A percentile compares a stretch with the other conserved stretches of the same genome.
Conservation (phyloP, 495 filamentous ascomycete species). For the Penicillium dipodomyicola region DNA sequence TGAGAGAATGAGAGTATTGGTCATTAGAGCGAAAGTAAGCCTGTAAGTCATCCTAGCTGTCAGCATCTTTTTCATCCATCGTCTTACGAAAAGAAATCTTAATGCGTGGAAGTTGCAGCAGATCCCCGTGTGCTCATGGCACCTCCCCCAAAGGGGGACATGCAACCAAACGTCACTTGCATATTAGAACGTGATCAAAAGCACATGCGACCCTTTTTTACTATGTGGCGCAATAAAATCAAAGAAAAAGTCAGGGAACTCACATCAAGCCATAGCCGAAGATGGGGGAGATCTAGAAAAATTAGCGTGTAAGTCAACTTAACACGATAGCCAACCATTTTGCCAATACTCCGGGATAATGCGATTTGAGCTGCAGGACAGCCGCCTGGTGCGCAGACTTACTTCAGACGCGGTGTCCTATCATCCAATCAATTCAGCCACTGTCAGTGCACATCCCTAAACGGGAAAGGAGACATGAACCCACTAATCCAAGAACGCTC, state of each 20-base stretch:
- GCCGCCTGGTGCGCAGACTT: conserved; percentile 34
- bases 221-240: conserved; percentile 29
- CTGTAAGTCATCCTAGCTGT: conserved; percentile 31
- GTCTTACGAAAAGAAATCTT: not conserved
- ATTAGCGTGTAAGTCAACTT: conserved; percentile 42
- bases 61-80: not conserved
- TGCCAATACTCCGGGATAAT: conserved; percentile 33
- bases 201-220: conserved; percentile 28
- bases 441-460: conserved; percentile 30
- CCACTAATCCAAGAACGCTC: conserved; percentile 76
- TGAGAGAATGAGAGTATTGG: conserved; percentile 87
- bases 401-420: conserved; percentile 52
- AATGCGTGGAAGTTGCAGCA: conserved; percentile 29
- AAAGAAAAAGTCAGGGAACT: conserved; percentile 17
- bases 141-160: not conserved
- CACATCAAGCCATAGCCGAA: conserved; percentile 48
- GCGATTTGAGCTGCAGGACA: conserved; percentile 35
- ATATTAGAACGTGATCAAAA: conserved; percentile 38
- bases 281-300: conserved; percentile 48
- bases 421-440: conserved; percentile 50
- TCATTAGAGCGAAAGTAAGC: conserved; percentile 79
- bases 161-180: conserved; percentile 11
- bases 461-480: conserved; percentile 32
- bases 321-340: conserved; percentile 45
- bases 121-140: conserved; percentile 1